Evolutionary conservation across 805 yeast genomes (phyloP), one percentile per base, ranked within the genome.

Genomic region (Cyberlindnera veronae): DNA sequence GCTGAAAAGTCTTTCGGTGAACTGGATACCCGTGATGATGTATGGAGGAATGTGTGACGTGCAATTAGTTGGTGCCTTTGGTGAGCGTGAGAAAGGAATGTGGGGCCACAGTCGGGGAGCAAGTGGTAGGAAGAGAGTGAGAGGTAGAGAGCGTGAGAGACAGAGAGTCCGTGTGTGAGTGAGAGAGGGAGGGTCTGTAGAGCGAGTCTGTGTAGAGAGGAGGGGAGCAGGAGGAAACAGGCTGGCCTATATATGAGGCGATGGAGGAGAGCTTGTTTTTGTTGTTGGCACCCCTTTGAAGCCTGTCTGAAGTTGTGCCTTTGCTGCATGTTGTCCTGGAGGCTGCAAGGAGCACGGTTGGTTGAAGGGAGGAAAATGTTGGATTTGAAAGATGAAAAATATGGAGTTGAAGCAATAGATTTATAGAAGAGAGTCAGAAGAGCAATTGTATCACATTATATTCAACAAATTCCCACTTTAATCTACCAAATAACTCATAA

Each of bases 241-340:
- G 12, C 13, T 15, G 39, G 29, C 24, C 29, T 34, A 40, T 40
- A 36, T 40, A 40, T 32, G 39, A 14, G 30, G 14, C 7, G 32
- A 17, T 12, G 14, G 22, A 27, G 34, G 32, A 15, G 29, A 13
- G 34, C 29, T 22, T 27, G 15, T 29, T 35, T 40, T 40, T 40
- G 42, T 38, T 38, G 33, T 20, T 31, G 30, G 21, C 29, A 29
- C 38, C 29, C 36, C 34, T 33, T 24, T 21, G 22, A 20, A 19
- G 13, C 33, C 24, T 32, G 34, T 32, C 27, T 32, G 7, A 31
- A 18, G 12, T 24, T 24, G 28, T 24, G n/a, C 28, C 28, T 24
- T 6, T 10, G 11, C 33, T 30, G 33, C 33, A 30, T 23, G 33
- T 19, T 19, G 24, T 21, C 14, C 24, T 10, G 23, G 34, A 11